Evolutionary conservation across 345 rosid species (phyloP).

Genomic region (Aquilaria yunnanensis): DNA sequence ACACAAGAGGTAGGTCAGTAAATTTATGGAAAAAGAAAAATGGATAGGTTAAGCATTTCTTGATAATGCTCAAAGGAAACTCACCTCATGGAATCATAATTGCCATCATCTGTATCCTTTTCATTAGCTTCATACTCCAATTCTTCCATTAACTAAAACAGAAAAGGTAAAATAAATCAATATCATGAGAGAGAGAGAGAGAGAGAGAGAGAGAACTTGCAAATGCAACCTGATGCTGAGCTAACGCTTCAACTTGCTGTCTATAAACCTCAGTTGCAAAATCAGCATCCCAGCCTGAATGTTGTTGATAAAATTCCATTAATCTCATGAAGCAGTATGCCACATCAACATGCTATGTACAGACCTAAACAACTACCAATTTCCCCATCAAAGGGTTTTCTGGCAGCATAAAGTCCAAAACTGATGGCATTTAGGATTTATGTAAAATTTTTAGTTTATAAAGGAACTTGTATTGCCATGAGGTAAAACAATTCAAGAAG

Average conservation of each 20-base stretch:
- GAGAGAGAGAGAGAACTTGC: not conserved
- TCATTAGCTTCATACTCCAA: conserved; percentile 83
- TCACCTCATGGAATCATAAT: conserved; percentile 48
- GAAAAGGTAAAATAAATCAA: conserved; percentile 6
- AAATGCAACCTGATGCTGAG: conserved; percentile 82
- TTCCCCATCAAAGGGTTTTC: not conserved
- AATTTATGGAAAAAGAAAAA: not conserved
- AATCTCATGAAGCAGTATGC: not conserved
- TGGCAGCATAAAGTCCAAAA: too few relatives aligned
- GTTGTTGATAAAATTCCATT: conserved; percentile 5
- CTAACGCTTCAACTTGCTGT: conserved; percentile 90
- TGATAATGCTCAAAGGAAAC: conserved; percentile 25
- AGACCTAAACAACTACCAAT: not conserved
- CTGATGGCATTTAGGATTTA: not conserved
- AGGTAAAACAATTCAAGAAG: too few relatives aligned
- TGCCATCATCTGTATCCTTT: conserved; percentile 59
- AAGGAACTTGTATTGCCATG: not conserved
- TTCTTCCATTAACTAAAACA: conserved; percentile 81
- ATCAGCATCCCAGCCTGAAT: conserved; percentile 98
- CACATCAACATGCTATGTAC: not conserved
- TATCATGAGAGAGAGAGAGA: not conserved
- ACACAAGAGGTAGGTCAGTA: too few relatives aligned
- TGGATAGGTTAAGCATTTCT: not conserved
- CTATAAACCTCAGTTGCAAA: conserved; percentile 99
- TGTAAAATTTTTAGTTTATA: not conserved